These are phyloP conservation scores for Ilyonectria destructans DNA, from an alignment of 2,329 filamentous ascomycete genomes.

Conservation along the genomic window DNA sequence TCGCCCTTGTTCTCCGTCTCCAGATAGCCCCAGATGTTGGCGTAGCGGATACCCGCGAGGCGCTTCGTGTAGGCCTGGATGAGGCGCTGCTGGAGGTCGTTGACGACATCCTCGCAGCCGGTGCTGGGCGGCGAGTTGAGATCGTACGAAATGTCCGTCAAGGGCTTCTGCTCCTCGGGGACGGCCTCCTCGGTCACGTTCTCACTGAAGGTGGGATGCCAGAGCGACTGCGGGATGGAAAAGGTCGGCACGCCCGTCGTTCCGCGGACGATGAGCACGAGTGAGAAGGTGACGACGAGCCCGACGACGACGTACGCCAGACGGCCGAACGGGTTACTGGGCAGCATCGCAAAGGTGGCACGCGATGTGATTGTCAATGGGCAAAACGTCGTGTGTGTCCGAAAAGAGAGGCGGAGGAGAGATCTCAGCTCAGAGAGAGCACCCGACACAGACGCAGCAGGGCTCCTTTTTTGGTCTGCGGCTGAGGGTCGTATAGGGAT, in stretches of 20 bases:
- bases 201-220: not conserved
- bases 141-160: conserved; percentile 45
- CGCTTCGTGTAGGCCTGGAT: conserved; percentile 47
- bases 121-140: conserved; percentile 37
- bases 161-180: conserved; percentile 15
- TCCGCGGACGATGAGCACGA: not conserved
- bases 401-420: too few species aligned
- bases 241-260: not conserved
- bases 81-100: conserved; percentile 48
- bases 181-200: conserved; percentile 18
- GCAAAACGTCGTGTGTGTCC: too few species aligned
- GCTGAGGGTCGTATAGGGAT: too few species aligned
- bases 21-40: conserved; percentile 51
- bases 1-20: conserved; percentile 51
- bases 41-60: conserved; percentile 46
- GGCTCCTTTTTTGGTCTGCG: too few species aligned
- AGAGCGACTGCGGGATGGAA: not conserved
- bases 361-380: too few species aligned
- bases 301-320: not conserved
- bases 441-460: too few species aligned
- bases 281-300: not conserved
- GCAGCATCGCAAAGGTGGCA: not conserved
- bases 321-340: not conserved
- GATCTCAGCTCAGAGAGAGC: too few species aligned
- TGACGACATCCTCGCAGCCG: conserved; percentile 47